Conservation (phyloP, 352 stramenopile genomes). For the Pythium coloratum region DNA sequence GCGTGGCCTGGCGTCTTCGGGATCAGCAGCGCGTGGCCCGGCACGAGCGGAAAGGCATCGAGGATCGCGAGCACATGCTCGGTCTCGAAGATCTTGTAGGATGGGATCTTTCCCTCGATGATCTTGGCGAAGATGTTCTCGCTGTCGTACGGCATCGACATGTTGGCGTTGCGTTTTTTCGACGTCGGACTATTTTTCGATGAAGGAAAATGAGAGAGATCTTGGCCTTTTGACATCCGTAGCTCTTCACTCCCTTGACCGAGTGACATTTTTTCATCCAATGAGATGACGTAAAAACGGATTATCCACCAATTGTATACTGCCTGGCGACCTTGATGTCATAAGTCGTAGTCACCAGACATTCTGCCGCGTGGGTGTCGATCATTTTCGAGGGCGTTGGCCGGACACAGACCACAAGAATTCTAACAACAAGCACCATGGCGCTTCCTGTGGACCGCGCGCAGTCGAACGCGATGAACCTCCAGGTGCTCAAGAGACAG, state of each 20-base stretch:
- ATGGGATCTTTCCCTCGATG: slow-evolving; percentile 70
- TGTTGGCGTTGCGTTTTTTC: not conserved
- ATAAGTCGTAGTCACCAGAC: slow-evolving; percentile 30
- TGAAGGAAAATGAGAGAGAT: not conserved
- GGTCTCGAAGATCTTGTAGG: slow-evolving; percentile 87
- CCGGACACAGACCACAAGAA: slow-evolving; percentile 2
- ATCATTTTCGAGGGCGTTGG: not conserved
- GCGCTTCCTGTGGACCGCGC: slow-evolving; percentile 56
- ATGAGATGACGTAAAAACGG: not conserved
- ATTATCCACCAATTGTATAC: slow-evolving; percentile 2
- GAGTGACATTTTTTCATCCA: slow-evolving; percentile 20
- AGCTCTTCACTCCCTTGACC: slow-evolving; percentile 5
- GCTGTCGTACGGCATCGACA: slow-evolving; percentile 57
- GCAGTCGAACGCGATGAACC: slow-evolving; percentile 86
- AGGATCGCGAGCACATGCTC: slow-evolving; percentile 84
- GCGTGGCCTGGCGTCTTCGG: slow-evolving; percentile 69
- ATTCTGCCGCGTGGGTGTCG: slow-evolving; percentile 19
- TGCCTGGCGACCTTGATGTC: slow-evolving; percentile 17
- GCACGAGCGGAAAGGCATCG: slow-evolving; percentile 68
- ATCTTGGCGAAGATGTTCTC: slow-evolving; percentile 86
- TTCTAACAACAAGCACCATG: slow-evolving; percentile 21
- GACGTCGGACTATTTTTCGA: slow-evolving; percentile 1
- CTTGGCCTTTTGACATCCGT: not conserved
- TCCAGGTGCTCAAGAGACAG: slow-evolving; percentile 85
- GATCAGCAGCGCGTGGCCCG: slow-evolving; percentile 70